Evolutionary conservation across 768 basidiomycete genomes (phyloP).

Genomic region (Suillus occidentalis): DNA sequence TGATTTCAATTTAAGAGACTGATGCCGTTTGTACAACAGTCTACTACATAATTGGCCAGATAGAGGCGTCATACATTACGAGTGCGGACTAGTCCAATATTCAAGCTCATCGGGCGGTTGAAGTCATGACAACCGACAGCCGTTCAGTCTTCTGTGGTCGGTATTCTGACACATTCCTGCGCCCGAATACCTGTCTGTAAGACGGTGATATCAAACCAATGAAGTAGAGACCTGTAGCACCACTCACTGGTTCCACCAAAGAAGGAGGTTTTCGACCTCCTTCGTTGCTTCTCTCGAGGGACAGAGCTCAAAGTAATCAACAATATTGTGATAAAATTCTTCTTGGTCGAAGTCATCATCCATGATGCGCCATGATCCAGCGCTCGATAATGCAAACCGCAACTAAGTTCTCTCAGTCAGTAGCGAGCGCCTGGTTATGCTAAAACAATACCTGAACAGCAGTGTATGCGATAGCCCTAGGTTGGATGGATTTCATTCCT

Average conservation of each 20-base stretch:
- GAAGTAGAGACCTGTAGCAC: not conserved
- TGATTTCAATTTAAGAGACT: too few relatives aligned
- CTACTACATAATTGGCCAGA: too few relatives aligned
- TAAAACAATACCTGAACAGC: slow-evolving; percentile 24
- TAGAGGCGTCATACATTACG: too few relatives aligned
- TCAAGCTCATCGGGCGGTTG: too few relatives aligned
- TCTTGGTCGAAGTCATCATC: slow-evolving; percentile 13
- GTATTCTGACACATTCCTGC: not conserved
- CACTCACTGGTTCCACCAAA: slow-evolving; percentile 17
- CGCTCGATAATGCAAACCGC: slow-evolving; percentile 16
- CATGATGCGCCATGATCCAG: slow-evolving; percentile 2
- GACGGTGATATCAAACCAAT: not conserved
- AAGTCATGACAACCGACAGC: slow-evolving; percentile 2
- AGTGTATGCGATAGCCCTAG: too few relatives aligned
- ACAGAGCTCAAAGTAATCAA: slow-evolving; percentile 17
- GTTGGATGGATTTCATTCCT: too few relatives aligned
- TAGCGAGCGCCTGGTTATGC: not conserved
- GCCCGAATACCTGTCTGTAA: not conserved
- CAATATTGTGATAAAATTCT: slow-evolving; percentile 16
- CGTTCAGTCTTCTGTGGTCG: not conserved
- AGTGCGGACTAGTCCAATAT: too few relatives aligned
- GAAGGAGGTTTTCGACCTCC: slow-evolving; percentile 4
- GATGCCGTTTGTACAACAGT: too few relatives aligned
- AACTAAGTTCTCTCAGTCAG: slow-evolving; percentile 10
- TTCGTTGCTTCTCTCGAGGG: not conserved